Percentiles rank a stretch among this genome's conserved stretches.
Evolutionary conservation across 1,139 yeast species (phyloP).

Genomic region (Yamadazyma triangularis): DNA sequence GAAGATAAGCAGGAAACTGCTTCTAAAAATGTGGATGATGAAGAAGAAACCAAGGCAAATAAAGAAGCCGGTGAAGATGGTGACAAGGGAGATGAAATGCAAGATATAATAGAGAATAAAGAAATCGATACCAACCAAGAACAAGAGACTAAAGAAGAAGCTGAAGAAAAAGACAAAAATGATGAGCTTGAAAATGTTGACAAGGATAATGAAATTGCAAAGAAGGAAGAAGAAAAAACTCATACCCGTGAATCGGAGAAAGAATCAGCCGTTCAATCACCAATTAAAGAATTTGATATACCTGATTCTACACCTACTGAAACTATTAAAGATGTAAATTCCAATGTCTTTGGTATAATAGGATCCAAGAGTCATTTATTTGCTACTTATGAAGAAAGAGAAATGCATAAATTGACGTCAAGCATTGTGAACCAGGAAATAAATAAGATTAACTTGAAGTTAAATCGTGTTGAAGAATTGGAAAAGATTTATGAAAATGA

Average conservation of each 20-base stretch:
- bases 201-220: background rate
- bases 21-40: constrained; percentile 19
- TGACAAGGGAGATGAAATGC: constrained; percentile 36
- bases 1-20: constrained; percentile 15
- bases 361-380: constrained; percentile 84
- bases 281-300: constrained; percentile 4
- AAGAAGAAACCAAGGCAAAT: constrained; percentile 7
- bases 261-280: background rate
- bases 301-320: constrained; percentile 5
- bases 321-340: constrained; percentile 43
- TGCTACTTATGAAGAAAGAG: constrained; percentile 79
- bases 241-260: too few species aligned
- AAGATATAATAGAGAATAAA: constrained; percentile 2
- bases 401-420: constrained; percentile 56
- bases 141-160: constrained; percentile 8
- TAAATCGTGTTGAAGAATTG: constrained; percentile 62
- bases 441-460: constrained; percentile 71
- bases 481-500: constrained; percentile 80
- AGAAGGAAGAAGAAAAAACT: background rate
- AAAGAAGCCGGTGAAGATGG: constrained; percentile 8
- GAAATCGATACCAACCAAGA: constrained; percentile 17
- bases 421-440: constrained; percentile 68
- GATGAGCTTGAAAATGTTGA: background rate
- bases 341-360: constrained; percentile 57
- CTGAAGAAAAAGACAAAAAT: constrained; percentile 1